Evolutionary conservation across 1,139 yeast genomes (phyloP).

Genomic region (Saccharomycopsis crataegensis): DNA sequence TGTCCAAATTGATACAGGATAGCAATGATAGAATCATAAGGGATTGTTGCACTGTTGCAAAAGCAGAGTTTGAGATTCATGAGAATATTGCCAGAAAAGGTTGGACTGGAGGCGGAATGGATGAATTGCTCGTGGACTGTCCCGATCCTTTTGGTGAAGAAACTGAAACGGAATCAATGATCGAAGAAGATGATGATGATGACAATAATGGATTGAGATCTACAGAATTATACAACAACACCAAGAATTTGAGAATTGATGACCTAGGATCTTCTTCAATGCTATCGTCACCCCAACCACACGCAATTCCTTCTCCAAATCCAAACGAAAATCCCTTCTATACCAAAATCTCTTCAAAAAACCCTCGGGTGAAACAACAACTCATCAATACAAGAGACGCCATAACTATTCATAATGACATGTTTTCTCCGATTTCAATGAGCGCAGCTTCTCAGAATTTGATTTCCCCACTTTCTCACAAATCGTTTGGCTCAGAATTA

Average conservation of each 20-base stretch:
- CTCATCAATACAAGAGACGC: slow-evolving; percentile 11
- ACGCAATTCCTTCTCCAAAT: neutral
- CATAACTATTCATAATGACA: slow-evolving; percentile 1
- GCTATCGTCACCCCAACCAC: neutral
- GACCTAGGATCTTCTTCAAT: neutral
- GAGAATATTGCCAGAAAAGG: slow-evolving; percentile 81
- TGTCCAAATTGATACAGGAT: slow-evolving; percentile 53
- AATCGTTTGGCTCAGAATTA: neutral
- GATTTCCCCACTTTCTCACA: neutral
- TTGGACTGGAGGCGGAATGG: slow-evolving; percentile 82
- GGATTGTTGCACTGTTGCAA: slow-evolving; percentile 55
- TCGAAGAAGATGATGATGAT: slow-evolving; percentile 17
- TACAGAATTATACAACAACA: neutral
- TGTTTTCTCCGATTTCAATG: neutral
- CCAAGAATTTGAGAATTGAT: neutral
- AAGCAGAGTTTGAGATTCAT: slow-evolving; percentile 75
- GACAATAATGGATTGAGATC: neutral
- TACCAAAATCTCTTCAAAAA: slow-evolving; percentile 7
- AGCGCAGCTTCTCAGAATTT: neutral
- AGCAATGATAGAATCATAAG: slow-evolving; percentile 48
- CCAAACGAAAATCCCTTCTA: slow-evolving; percentile 1
- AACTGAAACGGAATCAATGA: slow-evolving; percentile 24
- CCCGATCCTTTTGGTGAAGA: slow-evolving; percentile 42
- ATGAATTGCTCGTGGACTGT: slow-evolving; percentile 48
- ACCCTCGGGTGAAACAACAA: neutral